Base-by-base conservation (phyloP, 352 stramenopile genomes). In the Pythium monospermum region DNA sequence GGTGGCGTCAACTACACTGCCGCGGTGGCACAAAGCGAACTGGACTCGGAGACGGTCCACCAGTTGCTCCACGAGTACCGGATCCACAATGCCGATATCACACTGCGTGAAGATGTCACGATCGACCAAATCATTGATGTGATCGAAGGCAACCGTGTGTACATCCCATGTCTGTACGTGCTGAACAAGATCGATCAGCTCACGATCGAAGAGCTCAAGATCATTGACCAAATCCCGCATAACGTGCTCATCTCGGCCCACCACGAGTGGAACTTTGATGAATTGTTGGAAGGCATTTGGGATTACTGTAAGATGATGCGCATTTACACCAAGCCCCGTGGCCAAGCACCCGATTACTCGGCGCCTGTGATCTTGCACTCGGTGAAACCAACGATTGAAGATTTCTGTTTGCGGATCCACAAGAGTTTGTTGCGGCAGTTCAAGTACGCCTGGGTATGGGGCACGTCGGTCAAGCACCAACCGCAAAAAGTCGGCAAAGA, bases 111-210 rank as follows among this genome's bases (percentile, higher is more conserved):
- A 45, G 95, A 99, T 70, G 79, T 96, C 51, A 98, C 95, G 13
- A 90, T 98, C 18, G 96, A 99, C 80, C 91, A 99, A 65, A 87
- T 99, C 44, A 98, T 99, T 69, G 97, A 99, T 66, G 94, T 98
- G 26, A 98, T 99, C 52, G 96, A 99, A 70, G 94, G 94, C 47
- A 99, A 99, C 73, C 83, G 96, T 49, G 83, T 97, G 19, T 99
- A 99, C 76, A 99, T 99, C 59, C 96, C 96, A 33, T 95, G 85
- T 43, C 70, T 99, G 13, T 99, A 99, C 77, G 92, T 99, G 47
- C 93, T 99, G 53, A 99, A 99, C 80, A 99, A 99, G 76, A 99
- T 99, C 63, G 97, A 99, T 68, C 80, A 98, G 66, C 85, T 99
- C 23, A 97, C 94, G 21, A 98, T 99, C 71, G 94, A 99, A 70